Evolutionary conservation across 1,139 yeast species (phyloP).

Genomic region (Pichia sp.): DNA sequence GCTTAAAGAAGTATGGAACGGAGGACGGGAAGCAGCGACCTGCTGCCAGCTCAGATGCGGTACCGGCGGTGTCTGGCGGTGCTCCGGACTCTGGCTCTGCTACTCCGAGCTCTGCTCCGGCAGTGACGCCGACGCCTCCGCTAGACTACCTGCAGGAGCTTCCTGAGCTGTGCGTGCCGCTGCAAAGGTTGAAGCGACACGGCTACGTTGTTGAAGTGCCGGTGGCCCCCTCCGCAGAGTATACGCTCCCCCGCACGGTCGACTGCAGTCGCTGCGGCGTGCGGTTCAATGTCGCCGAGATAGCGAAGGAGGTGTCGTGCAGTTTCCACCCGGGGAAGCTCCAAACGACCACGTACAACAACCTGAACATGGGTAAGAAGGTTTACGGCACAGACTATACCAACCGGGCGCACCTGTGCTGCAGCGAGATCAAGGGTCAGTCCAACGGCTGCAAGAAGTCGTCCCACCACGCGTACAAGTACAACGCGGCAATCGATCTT

Average conservation of each 20-base stretch:
- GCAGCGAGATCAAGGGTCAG: constrained; percentile 56
- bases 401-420: constrained; percentile 56
- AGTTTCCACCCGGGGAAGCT: constrained; percentile 35
- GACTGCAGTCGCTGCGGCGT: constrained; percentile 54
- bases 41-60: not conserved
- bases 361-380: constrained; percentile 26
- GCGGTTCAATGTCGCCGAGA: constrained; percentile 35
- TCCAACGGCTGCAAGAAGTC: constrained; percentile 53
- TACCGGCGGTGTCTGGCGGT: not conserved
- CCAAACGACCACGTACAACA: constrained; percentile 37
- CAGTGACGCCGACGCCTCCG: not conserved
- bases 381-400: constrained; percentile 34
- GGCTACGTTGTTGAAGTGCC: constrained; percentile 29
- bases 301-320: constrained; percentile 35
- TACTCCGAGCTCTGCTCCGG: not conserved
- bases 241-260: constrained; percentile 14
- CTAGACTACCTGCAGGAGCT: constrained; percentile 15
- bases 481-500: constrained; percentile 50
- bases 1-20: constrained; percentile 38
- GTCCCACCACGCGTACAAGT: constrained; percentile 67
- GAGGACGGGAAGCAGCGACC: constrained; percentile 28
- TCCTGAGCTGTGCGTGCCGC: constrained; percentile 21
- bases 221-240: constrained; percentile 2
- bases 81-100: not conserved
- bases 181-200: constrained; percentile 21